These are phyloP conservation scores for Entomortierella lignicola DNA, from an alignment of 192 early-diverging fungal species.

Conservation along the genomic window DNA sequence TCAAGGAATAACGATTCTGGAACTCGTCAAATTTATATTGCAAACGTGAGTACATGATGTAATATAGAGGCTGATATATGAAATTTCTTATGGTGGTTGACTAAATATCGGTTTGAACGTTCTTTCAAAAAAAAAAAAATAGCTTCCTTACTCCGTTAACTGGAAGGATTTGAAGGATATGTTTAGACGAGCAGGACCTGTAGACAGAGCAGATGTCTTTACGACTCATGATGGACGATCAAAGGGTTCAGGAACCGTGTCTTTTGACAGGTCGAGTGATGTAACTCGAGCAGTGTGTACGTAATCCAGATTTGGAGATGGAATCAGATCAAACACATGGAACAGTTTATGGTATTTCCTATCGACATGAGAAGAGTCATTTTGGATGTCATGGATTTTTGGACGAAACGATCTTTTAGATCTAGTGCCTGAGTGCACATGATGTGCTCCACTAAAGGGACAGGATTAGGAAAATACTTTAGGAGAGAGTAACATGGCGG, in stretches of 20 bases:
- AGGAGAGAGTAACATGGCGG: not conserved
- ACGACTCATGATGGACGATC: conserved; percentile 71
- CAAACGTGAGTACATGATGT: conserved; percentile 73
- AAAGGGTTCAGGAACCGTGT: conserved; percentile 78
- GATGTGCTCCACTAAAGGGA: too few relatives aligned
- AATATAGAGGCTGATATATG: too few relatives aligned
- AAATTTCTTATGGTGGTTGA: too few relatives aligned
- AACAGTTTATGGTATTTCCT: not conserved
- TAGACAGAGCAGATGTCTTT: conserved; percentile 77
- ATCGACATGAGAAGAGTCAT: not conserved
- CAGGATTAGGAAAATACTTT: not conserved
- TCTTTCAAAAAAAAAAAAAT: too few relatives aligned
- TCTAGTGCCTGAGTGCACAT: too few relatives aligned
- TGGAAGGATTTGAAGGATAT: conserved; percentile 93
- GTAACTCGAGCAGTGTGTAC: conserved; percentile 81
- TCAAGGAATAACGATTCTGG: not conserved
- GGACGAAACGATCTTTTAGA: too few relatives aligned
- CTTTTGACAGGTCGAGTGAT: conserved; percentile 75
- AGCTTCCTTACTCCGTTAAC: conserved; percentile 82
- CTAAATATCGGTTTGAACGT: too few relatives aligned
- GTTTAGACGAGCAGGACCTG: conserved; percentile 78
- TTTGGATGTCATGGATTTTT: too few relatives aligned
- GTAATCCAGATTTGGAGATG: conserved; percentile 23
- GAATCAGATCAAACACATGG: not conserved
- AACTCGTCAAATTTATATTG: conserved; percentile 68